Evolutionary conservation across 129 eudicot species (phyloP).

Genomic region (Lactuca sativa): DNA sequence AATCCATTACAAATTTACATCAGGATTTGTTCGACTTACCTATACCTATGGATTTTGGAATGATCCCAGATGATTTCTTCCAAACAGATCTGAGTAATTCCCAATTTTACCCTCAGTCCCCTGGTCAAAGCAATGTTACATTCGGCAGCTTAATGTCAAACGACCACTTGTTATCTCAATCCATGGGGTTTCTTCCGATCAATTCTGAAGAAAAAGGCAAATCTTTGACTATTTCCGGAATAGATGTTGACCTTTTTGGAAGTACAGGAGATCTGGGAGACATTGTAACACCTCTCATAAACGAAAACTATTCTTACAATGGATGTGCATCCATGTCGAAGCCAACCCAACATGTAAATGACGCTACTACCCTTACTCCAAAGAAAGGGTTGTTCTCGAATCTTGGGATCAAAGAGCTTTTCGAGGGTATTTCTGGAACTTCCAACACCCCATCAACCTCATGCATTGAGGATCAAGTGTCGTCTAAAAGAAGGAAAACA

Average conservation of each 20-base stretch:
- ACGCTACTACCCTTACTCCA: slow-evolving; percentile 24
- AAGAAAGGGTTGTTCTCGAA: slow-evolving; percentile 72
- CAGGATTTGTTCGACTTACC: slow-evolving; percentile 36
- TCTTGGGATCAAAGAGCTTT: slow-evolving; percentile 71
- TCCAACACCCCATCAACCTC: slow-evolving; percentile 40
- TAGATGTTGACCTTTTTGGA: slow-evolving; percentile 37
- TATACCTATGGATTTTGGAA: slow-evolving; percentile 35
- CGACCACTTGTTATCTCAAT: slow-evolving; percentile 34
- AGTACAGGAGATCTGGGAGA: slow-evolving; percentile 40
- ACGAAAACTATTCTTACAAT: slow-evolving; percentile 29
- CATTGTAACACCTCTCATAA: slow-evolving; percentile 35
- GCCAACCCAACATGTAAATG: slow-evolving; percentile 27
- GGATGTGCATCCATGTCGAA: slow-evolving; percentile 27
- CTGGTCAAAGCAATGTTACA: slow-evolving; percentile 38
- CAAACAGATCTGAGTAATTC: slow-evolving; percentile 41
- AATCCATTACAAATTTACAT: slow-evolving; percentile 12
- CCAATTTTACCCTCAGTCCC: slow-evolving; percentile 42
- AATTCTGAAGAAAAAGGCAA: slow-evolving; percentile 34
- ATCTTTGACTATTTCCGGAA: slow-evolving; percentile 27
- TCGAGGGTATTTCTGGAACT: slow-evolving; percentile 50
- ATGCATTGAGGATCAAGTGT: slow-evolving; percentile 58
- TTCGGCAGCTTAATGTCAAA: slow-evolving; percentile 10
- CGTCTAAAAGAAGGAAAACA: slow-evolving; percentile 57
- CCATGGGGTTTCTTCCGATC: slow-evolving; percentile 29
- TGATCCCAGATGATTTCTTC: slow-evolving; percentile 42